Base-by-base conservation (phyloP, 2,329 filamentous ascomycete species). In the Pyrenophora teres region DNA sequence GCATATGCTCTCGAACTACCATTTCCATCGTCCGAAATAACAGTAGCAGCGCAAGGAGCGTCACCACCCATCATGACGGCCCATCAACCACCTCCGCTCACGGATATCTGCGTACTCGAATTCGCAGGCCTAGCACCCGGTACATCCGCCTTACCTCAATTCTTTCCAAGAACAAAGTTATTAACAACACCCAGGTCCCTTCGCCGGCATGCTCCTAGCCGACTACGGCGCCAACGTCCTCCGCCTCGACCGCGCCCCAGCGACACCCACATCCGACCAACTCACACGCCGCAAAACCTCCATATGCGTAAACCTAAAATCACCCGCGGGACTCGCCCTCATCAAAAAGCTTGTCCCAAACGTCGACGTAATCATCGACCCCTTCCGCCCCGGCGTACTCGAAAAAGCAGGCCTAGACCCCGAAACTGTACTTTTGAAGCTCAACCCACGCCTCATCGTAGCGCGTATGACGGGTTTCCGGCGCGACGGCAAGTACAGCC, bases 391-490 rank as follows among this genome's bases (percentile, higher is more conserved):
- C 0, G 91, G 92, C 31, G 90, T 97, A 0, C 82, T 97, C 2
- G 93, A 97, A 76, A 89, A 87, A 44, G 83, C 93, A 8, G 88
- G 88, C 0, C 83, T 97, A 1, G 86, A 85, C 0, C 93, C 93
- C 0, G 74, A 79, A 6, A 80, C 83, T 0, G 82, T 83, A 1
- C 80, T 97, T 6, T 77, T 85, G 23, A 77, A 75, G 19, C 69
- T 83, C 15, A 96, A 97, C 72, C 88, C 87, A 9, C 80, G 87
- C 0, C 77, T 97, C 2, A 85, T 97, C 46, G 86, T 96, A 50
- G 91, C 84, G 6, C 87, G 93, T 35, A 88, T 97, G 83, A 94
- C 92, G 2, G 93, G 93, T 0, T 97, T 97, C 74, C 82, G 93
- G 10, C 81, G 92, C 33, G 90, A 95, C 74, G 93, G 92, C 0